Evolutionary conservation across 495 filamentous ascomycete species (phyloP).

Genomic region (Bombardia bombarda): DNA sequence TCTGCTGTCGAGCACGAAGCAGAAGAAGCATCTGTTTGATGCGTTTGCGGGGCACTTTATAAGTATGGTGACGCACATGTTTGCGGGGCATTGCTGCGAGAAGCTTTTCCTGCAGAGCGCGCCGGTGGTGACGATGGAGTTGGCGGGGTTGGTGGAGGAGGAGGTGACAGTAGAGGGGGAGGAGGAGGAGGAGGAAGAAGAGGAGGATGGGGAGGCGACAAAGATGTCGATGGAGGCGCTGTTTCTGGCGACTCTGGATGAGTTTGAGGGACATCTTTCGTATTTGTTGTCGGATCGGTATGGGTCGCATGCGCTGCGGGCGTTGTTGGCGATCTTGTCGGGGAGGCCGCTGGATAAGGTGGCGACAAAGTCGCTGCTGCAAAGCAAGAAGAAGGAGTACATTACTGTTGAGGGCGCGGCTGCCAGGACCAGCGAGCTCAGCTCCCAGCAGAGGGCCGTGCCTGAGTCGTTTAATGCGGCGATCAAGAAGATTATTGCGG

Average conservation of each 20-base stretch:
- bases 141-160: slow-evolving; percentile 34
- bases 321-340: slow-evolving; percentile 76
- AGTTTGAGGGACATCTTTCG: slow-evolving; percentile 76
- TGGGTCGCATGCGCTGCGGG: slow-evolving; percentile 83
- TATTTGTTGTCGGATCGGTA: slow-evolving; percentile 80
- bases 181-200: slow-evolving; percentile 31
- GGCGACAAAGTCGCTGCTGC: slow-evolving; percentile 59
- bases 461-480: slow-evolving; percentile 70
- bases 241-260: slow-evolving; percentile 72
- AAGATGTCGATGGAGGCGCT: slow-evolving; percentile 67
- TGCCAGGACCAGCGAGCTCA: slow-evolving; percentile 19
- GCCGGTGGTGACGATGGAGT: slow-evolving; percentile 64
- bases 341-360: slow-evolving; percentile 64
- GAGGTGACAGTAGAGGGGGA: slow-evolving; percentile 19
- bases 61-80: slow-evolving; percentile 83
- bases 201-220: slow-evolving; percentile 16
- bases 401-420: slow-evolving; percentile 44
- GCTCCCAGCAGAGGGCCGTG: slow-evolving; percentile 46
- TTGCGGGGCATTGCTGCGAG: slow-evolving; percentile 95
- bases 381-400: slow-evolving; percentile 86
- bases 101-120: slow-evolving; percentile 80
- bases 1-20: slow-evolving; percentile 63
- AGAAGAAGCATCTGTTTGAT: slow-evolving; percentile 78
- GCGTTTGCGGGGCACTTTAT: slow-evolving; percentile 86
- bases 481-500: slow-evolving; percentile 67